Conservation (phyloP, 2,329 filamentous ascomycete species). For the Epichloe coenophiala region DNA sequence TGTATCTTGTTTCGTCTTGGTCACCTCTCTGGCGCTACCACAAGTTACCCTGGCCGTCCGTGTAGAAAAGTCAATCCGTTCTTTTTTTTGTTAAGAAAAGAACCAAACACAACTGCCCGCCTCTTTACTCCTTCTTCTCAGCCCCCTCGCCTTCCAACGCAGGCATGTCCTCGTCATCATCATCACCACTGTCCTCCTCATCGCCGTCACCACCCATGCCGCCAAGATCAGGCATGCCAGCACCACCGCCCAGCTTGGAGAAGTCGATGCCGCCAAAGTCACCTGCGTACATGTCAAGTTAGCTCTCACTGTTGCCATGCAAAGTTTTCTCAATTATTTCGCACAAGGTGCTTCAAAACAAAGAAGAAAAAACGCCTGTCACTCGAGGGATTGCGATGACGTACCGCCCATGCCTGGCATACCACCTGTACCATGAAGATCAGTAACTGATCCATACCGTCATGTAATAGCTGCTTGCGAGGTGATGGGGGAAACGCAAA, state of each 20-base stretch:
- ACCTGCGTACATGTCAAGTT: conserved; percentile 21
- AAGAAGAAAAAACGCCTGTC: not conserved
- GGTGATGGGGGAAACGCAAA: conserved; percentile 10
- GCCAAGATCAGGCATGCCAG: conserved; percentile 16
- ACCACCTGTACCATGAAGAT: conserved; percentile 24
- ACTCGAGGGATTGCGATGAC: conserved; percentile 11
- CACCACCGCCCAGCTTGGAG: conserved; percentile 64
- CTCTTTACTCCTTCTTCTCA: conserved; percentile 24
- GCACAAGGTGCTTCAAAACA: not conserved
- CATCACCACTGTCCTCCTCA: conserved; percentile 37
- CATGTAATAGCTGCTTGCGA: not conserved
- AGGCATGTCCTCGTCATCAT: conserved; percentile 71
- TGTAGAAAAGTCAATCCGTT: not conserved
- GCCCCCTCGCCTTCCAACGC: conserved; percentile 44
- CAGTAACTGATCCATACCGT: not conserved
- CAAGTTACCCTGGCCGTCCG: not conserved
- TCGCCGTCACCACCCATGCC: conserved; percentile 35
- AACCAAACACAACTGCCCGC: not conserved
- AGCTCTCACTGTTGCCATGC: not conserved
- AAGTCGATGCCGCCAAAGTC: conserved; percentile 87
- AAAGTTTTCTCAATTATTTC: not conserved
- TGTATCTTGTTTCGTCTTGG: not conserved
- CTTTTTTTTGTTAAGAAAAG: not conserved
- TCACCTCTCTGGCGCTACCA: not conserved
- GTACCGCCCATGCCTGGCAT: conserved; percentile 41